These are phyloP conservation scores for Botrytis aclada DNA, from an alignment of 2,329 filamentous ascomycete species.

Conservation along the genomic window DNA sequence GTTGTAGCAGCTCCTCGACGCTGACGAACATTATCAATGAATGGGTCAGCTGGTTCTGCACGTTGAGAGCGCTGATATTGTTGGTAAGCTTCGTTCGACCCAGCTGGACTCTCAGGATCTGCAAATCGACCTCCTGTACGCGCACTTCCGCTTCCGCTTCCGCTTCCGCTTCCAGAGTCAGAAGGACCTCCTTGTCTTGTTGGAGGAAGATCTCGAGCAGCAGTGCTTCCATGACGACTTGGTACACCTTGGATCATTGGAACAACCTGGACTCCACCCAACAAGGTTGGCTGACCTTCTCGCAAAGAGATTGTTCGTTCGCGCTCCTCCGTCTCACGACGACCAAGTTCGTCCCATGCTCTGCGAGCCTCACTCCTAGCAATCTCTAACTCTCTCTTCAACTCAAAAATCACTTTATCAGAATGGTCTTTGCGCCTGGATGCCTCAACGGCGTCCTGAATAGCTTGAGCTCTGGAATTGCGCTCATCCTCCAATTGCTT, in stretches of 20 bases:
- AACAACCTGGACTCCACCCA: conserved; percentile 92
- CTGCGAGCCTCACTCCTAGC: conserved; percentile 93
- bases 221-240: conserved; percentile 51
- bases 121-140: conserved; percentile 27
- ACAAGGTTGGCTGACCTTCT: conserved; percentile 80
- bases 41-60: conserved; percentile 64
- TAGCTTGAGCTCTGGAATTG: conserved; percentile 63
- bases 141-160: conserved; percentile 10
- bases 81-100: conserved; percentile 31
- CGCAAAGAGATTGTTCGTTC: conserved; percentile 83
- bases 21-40: conserved; percentile 47
- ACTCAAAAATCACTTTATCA: conserved; percentile 79
- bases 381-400: conserved; percentile 89
- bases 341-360: conserved; percentile 94
- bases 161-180: conserved; percentile 35
- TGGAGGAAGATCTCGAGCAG: conserved; percentile 40
- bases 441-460: conserved; percentile 62
- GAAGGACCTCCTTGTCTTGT: conserved; percentile 46
- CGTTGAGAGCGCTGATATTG: conserved; percentile 33
- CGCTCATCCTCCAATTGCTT: conserved; percentile 71
- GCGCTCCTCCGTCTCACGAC: conserved; percentile 88
- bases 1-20: conserved; percentile 28
- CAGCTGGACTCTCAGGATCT: conserved; percentile 22
- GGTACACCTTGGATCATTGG: conserved; percentile 77
- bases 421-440: conserved; percentile 66